Conservation (phyloP, 2,329 filamentous ascomycete genomes). For the Colletotrichum acutatum region DNA sequence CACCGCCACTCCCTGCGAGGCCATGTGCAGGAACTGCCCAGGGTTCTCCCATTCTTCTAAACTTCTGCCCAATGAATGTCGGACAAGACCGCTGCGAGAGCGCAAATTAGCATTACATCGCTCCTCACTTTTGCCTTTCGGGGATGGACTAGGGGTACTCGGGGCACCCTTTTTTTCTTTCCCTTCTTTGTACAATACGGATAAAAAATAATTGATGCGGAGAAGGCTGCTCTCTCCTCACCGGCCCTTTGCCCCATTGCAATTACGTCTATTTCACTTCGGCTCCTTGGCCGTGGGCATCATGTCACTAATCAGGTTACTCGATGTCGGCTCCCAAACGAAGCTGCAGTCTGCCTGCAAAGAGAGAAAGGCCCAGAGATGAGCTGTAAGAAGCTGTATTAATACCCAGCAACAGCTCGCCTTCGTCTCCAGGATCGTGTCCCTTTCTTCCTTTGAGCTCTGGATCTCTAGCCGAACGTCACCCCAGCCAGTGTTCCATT, state of each 20-base stretch:
- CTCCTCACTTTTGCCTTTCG: slow-evolving; percentile 22
- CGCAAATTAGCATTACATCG: slow-evolving; percentile 33
- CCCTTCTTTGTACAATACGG: too few species aligned
- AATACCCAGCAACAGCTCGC: slow-evolving; percentile 31
- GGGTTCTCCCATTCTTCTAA: slow-evolving; percentile 15
- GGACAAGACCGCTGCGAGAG: slow-evolving; percentile 30
- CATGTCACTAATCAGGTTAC: slow-evolving; percentile 16
- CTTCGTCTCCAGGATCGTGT: neutral
- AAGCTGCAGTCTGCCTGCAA: neutral
- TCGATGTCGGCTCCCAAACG: neutral
- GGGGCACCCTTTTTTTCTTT: neutral
- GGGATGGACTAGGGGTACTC: neutral
- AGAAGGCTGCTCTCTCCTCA: slow-evolving; percentile 26
- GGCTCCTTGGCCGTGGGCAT: slow-evolving; percentile 18
- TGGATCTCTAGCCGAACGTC: slow-evolving; percentile 28
- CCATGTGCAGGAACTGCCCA: slow-evolving; percentile 27
- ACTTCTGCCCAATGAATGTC: slow-evolving; percentile 26
- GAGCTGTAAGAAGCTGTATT: slow-evolving; percentile 28
- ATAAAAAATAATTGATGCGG: slow-evolving; percentile 27
- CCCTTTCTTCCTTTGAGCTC: neutral
- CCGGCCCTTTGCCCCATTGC: slow-evolving; percentile 27
- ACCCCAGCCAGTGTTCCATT: slow-evolving; percentile 14
- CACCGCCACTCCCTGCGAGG: slow-evolving; percentile 17
- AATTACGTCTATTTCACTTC: slow-evolving; percentile 32
- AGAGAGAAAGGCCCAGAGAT: too few species aligned